Conservation (phyloP, 2,329 filamentous ascomycete species). For the Dendryphion nanum region DNA sequence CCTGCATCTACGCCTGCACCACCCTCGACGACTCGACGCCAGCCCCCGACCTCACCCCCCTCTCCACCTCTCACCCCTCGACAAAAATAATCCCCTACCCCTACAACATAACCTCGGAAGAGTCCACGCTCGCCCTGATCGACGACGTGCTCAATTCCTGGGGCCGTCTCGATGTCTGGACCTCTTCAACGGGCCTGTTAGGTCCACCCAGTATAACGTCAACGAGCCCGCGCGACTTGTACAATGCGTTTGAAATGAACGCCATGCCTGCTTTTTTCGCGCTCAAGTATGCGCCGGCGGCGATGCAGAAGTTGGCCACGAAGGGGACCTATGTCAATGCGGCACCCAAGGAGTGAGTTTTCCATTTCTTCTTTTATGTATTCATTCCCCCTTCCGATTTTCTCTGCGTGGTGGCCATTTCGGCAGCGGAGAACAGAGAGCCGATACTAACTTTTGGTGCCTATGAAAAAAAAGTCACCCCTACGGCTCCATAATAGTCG, state of each 20-base stretch:
- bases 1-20: slow-evolving; percentile 62
- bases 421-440: too few relatives aligned
- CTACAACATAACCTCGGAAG: slow-evolving; percentile 58
- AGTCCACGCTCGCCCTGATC: slow-evolving; percentile 60
- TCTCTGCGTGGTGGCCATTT: too few relatives aligned
- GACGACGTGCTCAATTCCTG: slow-evolving; percentile 63
- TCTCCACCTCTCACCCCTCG: slow-evolving; percentile 48
- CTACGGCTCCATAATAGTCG: slow-evolving; percentile 65
- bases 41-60: slow-evolving; percentile 40
- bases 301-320: slow-evolving; percentile 60
- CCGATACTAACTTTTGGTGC: too few relatives aligned
- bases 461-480: slow-evolving; percentile 32
- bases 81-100: slow-evolving; percentile 63
- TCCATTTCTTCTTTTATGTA: too few relatives aligned
- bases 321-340: slow-evolving; percentile 60
- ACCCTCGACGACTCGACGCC: slow-evolving; percentile 44
- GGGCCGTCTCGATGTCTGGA: slow-evolving; percentile 58
- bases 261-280: slow-evolving; percentile 63
- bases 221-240: slow-evolving; percentile 57
- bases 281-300: slow-evolving; percentile 62
- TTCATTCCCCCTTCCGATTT: too few relatives aligned
- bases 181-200: slow-evolving; percentile 57
- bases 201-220: slow-evolving; percentile 55
- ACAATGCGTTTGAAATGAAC: slow-evolving; percentile 60
- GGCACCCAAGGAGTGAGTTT: slow-evolving; percentile 53